Evolutionary conservation across 2,329 filamentous ascomycete species (phyloP), one percentile per base, ranked within the genome.

Genomic region (Fusarium albidum): DNA sequence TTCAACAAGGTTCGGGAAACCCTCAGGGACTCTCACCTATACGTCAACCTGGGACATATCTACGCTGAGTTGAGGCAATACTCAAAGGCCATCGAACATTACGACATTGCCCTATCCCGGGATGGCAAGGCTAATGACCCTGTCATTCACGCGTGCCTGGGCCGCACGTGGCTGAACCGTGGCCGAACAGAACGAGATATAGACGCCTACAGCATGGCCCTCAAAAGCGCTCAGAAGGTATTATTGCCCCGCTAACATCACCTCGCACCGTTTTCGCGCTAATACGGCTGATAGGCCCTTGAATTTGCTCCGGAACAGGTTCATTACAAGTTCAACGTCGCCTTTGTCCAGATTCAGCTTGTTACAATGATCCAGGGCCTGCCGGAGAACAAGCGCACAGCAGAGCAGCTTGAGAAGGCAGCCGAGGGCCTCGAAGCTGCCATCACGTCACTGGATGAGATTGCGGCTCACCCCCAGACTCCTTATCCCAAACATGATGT

Each of bases 281-380:
- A 39, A 68, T 38, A 9, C 10, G 7, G 8, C n/a, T 15, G 42
- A 7, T 27, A 89, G 83, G 92, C 94, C 21, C 84, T 96, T 14
- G 84, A 86, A 49, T 83, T 90, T 48, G 87, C 90, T 1, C 90
- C 92, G 0, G 90, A 95, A 5, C 91, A 96, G 66, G 82, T 93
- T 26, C 92, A 96, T 73, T 91, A 95, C 73, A 92, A 95, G 72
- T 99, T 99, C 82, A 99, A 99, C 68, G 91, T 99, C 25, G 95
- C 95, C 1, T 99, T 97, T 69, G 91, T 98, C 25, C 95, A 98
- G 70, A 96, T 96, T 58, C 93, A 97, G 72, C 87, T 98, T 48
- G 94, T 94, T 15, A 89, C 89, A 38, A 85, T 90, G 26, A 86
- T 97, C 48, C 88, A 92, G 73, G 81, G 79, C 29, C 79, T 96